phyloP scores from a whole-genome alignment of 2,329 filamentous ascomycete genomes.

The Ophiocordyceps unilateralis region DNA sequence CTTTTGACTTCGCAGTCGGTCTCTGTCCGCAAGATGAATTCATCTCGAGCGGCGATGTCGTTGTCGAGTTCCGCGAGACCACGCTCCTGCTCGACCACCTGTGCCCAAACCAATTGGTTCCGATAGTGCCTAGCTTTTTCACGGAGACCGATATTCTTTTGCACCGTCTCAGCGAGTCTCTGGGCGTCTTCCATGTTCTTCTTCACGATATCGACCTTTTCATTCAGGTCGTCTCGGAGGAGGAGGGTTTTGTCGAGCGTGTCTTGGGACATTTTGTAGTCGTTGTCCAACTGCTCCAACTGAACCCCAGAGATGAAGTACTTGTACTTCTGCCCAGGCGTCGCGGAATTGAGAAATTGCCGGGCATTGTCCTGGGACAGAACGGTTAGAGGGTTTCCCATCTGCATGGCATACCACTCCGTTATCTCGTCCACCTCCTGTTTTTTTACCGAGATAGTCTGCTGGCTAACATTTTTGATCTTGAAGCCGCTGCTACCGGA shows the following conservation, averaged over 20 bases:
- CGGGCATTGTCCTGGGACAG: slow-evolving; percentile 90
- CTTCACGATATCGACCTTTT: slow-evolving; percentile 16
- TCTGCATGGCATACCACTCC: slow-evolving; percentile 83
- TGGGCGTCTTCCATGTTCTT: slow-evolving; percentile 39
- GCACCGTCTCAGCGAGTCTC: slow-evolving; percentile 44
- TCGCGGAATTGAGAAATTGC: slow-evolving; percentile 78
- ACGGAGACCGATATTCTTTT: slow-evolving; percentile 48
- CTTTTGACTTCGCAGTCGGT: slow-evolving; percentile 24
- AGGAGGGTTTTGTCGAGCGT: slow-evolving; percentile 47
- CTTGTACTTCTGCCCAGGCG: slow-evolving; percentile 74
- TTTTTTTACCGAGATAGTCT: slow-evolving; percentile 65
- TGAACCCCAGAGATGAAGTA: slow-evolving; percentile 94
- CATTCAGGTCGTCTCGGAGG: slow-evolving; percentile 18
- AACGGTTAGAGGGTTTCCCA: slow-evolving; percentile 93
- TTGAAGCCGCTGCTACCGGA: slow-evolving; percentile 69
- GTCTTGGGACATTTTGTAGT: slow-evolving; percentile 73
- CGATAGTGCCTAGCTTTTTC: slow-evolving; percentile 39
- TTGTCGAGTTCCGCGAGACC: slow-evolving; percentile 19
- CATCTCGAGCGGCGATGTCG: slow-evolving; percentile 10
- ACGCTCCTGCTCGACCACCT: slow-evolving; percentile 62
- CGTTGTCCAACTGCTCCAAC: slow-evolving; percentile 76
- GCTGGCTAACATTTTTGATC: slow-evolving; percentile 56
- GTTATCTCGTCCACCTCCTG: slow-evolving; percentile 80
- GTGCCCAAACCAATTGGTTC: slow-evolving; percentile 68
- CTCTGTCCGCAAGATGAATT: slow-evolving; percentile 12